Percentiles rank a stretch among this genome's conserved stretches.
phyloP scores from a whole-genome alignment of 495 filamentous ascomycete species.

The Aspergillus ostianus region DNA sequence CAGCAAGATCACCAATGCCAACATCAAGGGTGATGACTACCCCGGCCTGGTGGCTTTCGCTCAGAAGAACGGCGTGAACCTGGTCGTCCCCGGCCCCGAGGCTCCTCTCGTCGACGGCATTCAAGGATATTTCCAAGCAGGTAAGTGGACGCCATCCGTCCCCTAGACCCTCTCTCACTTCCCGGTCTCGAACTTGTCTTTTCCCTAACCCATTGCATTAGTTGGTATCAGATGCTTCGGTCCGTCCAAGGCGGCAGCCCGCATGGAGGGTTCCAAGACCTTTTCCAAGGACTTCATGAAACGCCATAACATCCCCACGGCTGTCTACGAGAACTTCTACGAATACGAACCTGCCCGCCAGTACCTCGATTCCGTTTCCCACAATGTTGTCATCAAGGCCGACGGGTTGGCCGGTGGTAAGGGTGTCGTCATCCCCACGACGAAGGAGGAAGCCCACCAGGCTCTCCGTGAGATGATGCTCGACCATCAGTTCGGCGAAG shows the following conservation, averaged over 20 bases:
- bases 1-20: constrained; percentile 70
- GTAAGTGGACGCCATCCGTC: constrained; percentile 24
- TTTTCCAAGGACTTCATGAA: constrained; percentile 99
- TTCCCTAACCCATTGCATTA: constrained; percentile 18
- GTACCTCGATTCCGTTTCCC: constrained; percentile 71
- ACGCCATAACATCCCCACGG: constrained; percentile 84
- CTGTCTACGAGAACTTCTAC: constrained; percentile 83
- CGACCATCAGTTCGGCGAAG: constrained; percentile 79
- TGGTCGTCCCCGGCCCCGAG: constrained; percentile 90
- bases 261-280: constrained; percentile 93
- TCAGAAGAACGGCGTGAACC: constrained; percentile 67
- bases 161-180: neutral
- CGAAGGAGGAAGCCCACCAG: constrained; percentile 75
- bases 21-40: constrained; percentile 72
- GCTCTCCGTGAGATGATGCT: constrained; percentile 89
- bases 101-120: constrained; percentile 92
- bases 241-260: constrained; percentile 79
- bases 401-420: constrained; percentile 85
- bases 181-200: neutral
- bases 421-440: constrained; percentile 81
- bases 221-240: constrained; percentile 83
- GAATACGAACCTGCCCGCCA: constrained; percentile 71
- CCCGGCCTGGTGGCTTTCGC: constrained; percentile 73
- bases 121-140: constrained; percentile 73
- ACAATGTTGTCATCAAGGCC: constrained; percentile 88